Evolutionary conservation across 441 rosid genomes (phyloP), one percentile per base, ranked within the genome.

Genomic region (Flueggea neowawraea): DNA sequence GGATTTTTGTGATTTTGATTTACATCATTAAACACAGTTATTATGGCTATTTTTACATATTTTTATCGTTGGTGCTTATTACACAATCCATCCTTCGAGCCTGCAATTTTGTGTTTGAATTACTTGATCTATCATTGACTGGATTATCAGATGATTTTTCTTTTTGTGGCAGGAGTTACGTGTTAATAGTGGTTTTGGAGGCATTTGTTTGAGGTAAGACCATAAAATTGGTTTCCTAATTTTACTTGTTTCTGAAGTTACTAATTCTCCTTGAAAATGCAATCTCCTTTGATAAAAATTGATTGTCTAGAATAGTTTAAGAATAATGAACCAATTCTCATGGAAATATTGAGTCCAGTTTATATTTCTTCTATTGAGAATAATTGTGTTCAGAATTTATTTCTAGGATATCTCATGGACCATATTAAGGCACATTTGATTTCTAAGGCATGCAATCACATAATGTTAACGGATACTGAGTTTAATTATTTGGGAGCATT

Each of bases 141-240:
- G 39, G 60, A 52, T 53, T 55, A 62, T 47, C 54, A 52, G 57
- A 57, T 28, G 31, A 45, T 74, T 60, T 55, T 61, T 32, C 41
- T 36, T 36, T 36, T 36, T 36, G 41, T 36, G 82, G 82, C 88
- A 95, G 99, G 99, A 89, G 75, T 68, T 95, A 62, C 91, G 95
- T 0, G 92, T 91, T 52, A 81, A 73, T 69, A 78, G 79, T 65
- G 91, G 95, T 57, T 95, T 95, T 52, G 91, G 99, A 12, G 99
- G 97, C 57, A 73, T 95, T 75, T 94, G 79, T 74, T 72, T 95
- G 71, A 95, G 99, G 97, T 95, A 79, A 68, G 17, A 56, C 43
- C 57, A 43, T 7, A 49, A 47, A 8, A 54, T 16, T 52, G 16
- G 11, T n/a, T 39, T 57, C 3, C 45, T 14, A 32, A 9, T 5